These are phyloP conservation scores for Wickerhamiella domercqiae DNA, from an alignment of 805 yeast genomes.

Conservation along the genomic window DNA sequence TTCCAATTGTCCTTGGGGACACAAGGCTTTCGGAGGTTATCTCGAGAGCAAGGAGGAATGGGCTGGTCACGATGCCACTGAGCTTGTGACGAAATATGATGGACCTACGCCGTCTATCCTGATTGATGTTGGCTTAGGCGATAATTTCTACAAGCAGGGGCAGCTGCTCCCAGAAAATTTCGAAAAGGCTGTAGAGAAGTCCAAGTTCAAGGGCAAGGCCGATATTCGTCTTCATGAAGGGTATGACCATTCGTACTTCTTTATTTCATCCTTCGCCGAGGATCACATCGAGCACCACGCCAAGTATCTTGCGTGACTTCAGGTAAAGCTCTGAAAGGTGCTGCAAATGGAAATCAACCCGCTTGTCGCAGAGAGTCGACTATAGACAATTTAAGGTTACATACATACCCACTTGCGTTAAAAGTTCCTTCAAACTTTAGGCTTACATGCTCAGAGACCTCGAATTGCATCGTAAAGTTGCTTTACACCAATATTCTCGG, in stretches of 20 bases:
- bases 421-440: no score
- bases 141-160: slow-evolving; percentile 45
- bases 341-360: no score
- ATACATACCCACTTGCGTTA: no score
- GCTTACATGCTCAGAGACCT: no score
- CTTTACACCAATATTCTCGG: no score
- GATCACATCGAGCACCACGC: slow-evolving; percentile 84
- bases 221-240: slow-evolving; percentile 54
- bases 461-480: no score
- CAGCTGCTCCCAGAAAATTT: slow-evolving; percentile 70
- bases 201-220: slow-evolving; percentile 46
- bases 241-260: slow-evolving; percentile 84
- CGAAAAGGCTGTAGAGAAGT: slow-evolving; percentile 41
- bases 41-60: slow-evolving; percentile 43
- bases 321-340: no score
- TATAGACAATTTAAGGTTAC: no score
- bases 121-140: slow-evolving; percentile 71
- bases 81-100: slow-evolving; percentile 41
- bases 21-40: slow-evolving; percentile 66
- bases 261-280: slow-evolving; percentile 61
- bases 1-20: slow-evolving; percentile 67
- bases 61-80: slow-evolving; percentile 73
- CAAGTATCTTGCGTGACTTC: slow-evolving; percentile 29
- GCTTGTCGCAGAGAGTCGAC: no score
- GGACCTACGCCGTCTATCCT: slow-evolving; percentile 48